A percentile compares a stretch with the other conserved stretches of the same genome.
Evolutionary conservation across 441 rosid genomes (phyloP).

Genomic region (Populus hybrid): DNA sequence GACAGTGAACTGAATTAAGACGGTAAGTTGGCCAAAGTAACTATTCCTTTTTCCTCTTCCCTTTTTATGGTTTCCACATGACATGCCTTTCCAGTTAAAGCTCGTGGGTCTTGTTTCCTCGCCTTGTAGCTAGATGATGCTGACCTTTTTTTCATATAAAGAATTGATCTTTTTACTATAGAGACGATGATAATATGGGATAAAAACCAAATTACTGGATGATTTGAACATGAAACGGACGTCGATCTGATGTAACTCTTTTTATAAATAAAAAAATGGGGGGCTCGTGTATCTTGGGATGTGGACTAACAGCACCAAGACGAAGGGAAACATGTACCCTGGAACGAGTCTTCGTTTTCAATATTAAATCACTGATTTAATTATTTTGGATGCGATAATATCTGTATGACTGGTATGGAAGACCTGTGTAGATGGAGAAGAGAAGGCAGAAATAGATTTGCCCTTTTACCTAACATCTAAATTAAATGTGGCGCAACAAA

Average conservation of each 20-base stretch:
- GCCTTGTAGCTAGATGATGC: background rate
- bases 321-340: background rate
- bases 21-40: background rate
- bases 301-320: background rate
- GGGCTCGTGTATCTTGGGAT: background rate
- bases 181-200: too few relatives aligned
- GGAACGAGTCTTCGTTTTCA: background rate
- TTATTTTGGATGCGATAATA: background rate
- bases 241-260: background rate
- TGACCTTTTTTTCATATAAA: background rate
- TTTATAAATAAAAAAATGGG: background rate
- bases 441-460: constrained; percentile 1
- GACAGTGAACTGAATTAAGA: background rate
- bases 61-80: background rate
- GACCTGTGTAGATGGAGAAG: background rate
- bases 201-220: too few relatives aligned
- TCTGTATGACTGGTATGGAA: background rate
- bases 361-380: background rate
- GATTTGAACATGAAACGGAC: too few relatives aligned
- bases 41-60: background rate
- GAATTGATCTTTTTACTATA: too few relatives aligned
- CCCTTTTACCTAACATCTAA: constrained; percentile 31
- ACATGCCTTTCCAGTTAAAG: background rate
- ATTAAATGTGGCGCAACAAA: constrained; percentile 9
- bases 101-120: background rate